Evolutionary conservation across 345 rosid genomes (phyloP).

Genomic region (Carallia brachiata): DNA sequence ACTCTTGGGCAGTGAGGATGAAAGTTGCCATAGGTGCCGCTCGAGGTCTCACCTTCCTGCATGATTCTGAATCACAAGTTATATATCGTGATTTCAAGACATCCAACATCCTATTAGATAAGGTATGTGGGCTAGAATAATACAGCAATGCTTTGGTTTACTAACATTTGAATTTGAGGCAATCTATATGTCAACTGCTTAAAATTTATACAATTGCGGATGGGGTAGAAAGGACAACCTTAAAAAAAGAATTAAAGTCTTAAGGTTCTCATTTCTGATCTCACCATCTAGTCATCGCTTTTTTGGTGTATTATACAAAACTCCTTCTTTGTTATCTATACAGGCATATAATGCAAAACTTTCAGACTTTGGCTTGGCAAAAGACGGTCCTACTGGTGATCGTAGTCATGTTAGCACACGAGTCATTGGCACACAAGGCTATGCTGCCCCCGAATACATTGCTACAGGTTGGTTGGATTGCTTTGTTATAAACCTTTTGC

Average conservation of each 20-base stretch:
- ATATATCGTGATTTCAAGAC: conserved; percentile 92
- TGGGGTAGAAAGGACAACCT: background rate
- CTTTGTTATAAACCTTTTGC: no score
- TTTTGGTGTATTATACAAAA: no score
- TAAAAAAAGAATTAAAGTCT: no score
- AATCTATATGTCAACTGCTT: background rate
- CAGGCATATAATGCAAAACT: conserved; percentile 91
- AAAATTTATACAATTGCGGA: background rate
- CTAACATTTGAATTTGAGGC: no score
- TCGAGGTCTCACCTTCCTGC: conserved; percentile 85
- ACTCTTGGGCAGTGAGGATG: conserved; percentile 76
- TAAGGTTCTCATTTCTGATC: no score
- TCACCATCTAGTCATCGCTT: no score
- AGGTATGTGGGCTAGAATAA: conserved; percentile 36
- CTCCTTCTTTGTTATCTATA: conserved; percentile 1
- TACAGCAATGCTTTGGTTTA: no score
- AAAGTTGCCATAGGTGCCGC: conserved; percentile 89
- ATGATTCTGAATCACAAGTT: conserved; percentile 82
- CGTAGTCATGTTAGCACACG: conserved; percentile 92
- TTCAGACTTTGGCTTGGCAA: conserved; percentile 94
- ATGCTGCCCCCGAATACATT: conserved; percentile 95
- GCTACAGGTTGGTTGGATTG: conserved; percentile 71
- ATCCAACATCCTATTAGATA: conserved; percentile 80
- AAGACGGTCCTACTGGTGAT: conserved; percentile 97
- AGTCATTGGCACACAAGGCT: conserved; percentile 96